phyloP scores from a whole-genome alignment of 192 early-diverging fungal genomes.

The Coemansia sp. region DNA sequence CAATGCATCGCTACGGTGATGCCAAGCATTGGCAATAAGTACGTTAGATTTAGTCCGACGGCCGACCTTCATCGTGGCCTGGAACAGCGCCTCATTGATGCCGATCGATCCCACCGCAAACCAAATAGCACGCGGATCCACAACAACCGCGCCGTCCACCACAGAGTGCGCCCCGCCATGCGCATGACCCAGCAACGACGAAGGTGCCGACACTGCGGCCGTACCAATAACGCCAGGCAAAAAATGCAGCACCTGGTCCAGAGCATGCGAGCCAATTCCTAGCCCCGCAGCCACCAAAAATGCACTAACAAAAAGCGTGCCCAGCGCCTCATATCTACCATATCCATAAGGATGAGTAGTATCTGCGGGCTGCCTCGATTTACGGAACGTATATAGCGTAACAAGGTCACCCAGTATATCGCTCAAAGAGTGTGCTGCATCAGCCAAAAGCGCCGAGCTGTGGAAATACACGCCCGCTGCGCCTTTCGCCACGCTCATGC shows the following conservation, averaged over 20 bases:
- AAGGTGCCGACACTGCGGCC: constrained; percentile 5
- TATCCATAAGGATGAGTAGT: constrained; percentile 68
- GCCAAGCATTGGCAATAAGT: constrained; percentile 84
- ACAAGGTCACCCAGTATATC: constrained; percentile 74
- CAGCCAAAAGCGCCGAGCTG: constrained; percentile 76
- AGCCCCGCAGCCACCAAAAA: constrained; percentile 66
- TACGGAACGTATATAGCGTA: constrained; percentile 74
- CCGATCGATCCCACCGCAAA: constrained; percentile 67
- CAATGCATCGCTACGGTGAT: constrained; percentile 78
- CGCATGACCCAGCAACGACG: constrained; percentile 28
- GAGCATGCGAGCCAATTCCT: constrained; percentile 67
- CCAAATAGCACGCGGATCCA: constrained; percentile 70
- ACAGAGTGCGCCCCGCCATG: constrained; percentile 28
- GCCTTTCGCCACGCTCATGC: constrained; percentile 62
- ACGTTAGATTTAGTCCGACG: constrained; percentile 64
- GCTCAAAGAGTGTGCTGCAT: constrained; percentile 79
- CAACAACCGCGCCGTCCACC: constrained; percentile 23
- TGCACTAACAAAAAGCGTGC: constrained; percentile 63
- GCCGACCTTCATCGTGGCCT: constrained; percentile 68
- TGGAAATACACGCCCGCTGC: constrained; percentile 67
- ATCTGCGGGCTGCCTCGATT: constrained; percentile 65
- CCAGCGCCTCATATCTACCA: constrained; percentile 65
- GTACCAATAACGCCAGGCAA: constrained; percentile 20
- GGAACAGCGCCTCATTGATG: constrained; percentile 77
- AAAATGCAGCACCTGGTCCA: constrained; percentile 54